Percentiles rank a stretch among this genome's conserved stretches.
These are phyloP conservation scores for Aspergillus conjunctus DNA, from an alignment of 495 filamentous ascomycete species.

Conservation along the genomic window DNA sequence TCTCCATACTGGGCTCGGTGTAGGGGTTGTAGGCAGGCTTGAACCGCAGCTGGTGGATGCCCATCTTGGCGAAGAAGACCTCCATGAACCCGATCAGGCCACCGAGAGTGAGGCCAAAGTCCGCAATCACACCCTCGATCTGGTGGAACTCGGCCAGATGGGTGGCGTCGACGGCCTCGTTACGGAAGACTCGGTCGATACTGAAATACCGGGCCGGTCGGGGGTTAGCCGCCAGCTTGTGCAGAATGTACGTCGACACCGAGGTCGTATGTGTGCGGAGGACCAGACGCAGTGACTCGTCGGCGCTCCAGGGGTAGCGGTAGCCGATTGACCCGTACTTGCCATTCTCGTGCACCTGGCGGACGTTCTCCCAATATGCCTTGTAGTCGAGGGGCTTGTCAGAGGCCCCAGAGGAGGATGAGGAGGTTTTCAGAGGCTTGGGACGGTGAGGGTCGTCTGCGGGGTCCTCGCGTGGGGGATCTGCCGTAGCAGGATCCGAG, in stretches of 20 bases:
- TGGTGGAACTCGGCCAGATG: slow-evolving; percentile 99
- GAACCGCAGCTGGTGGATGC: slow-evolving; percentile 82
- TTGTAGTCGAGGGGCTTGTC: slow-evolving; percentile 69
- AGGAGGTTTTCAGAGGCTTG: slow-evolving; percentile 36
- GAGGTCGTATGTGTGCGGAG: slow-evolving; percentile 96
- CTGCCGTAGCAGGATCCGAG: slow-evolving; percentile 78
- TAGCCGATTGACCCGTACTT: slow-evolving; percentile 95
- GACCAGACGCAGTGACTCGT: slow-evolving; percentile 87
- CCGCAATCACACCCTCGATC: slow-evolving; percentile 96
- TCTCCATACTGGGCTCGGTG: slow-evolving; percentile 97
- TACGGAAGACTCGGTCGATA: slow-evolving; percentile 95
- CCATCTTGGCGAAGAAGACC: slow-evolving; percentile 95
- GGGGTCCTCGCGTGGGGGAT: slow-evolving; percentile 73
- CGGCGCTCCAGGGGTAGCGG: slow-evolving; percentile 85
- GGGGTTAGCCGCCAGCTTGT: slow-evolving; percentile 80
- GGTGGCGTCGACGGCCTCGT: slow-evolving; percentile 94
- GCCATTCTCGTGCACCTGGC: slow-evolving; percentile 77
- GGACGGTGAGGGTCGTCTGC: slow-evolving; percentile 42
- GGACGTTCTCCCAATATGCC: slow-evolving; percentile 82
- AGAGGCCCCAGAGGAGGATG: slow-evolving; percentile 31
- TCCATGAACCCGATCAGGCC: slow-evolving; percentile 96
- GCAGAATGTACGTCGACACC: slow-evolving; percentile 81
- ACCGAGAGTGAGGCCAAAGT: slow-evolving; percentile 87
- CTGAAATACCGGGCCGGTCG: slow-evolving; percentile 91
- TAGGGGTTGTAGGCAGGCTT: slow-evolving; percentile 99